Conservation (phyloP, 108 stramenopile genomes). For the Cyclostephanos tholiformis region DNA sequence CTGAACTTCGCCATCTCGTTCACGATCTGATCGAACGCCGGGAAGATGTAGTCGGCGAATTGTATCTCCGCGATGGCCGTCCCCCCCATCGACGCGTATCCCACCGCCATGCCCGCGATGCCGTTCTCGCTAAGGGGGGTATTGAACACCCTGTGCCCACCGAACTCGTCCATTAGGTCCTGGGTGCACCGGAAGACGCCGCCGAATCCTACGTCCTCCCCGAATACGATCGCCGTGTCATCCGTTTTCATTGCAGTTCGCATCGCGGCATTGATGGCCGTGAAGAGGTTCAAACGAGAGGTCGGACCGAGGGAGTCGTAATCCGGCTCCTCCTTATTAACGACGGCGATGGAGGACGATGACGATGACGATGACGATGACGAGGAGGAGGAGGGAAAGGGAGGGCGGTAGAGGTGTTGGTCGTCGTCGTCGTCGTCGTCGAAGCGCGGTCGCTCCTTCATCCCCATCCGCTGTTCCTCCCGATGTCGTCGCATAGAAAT, state of each 20-base stretch:
- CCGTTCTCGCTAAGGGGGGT: conserved; percentile 94
- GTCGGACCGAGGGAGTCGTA: conserved; percentile 35
- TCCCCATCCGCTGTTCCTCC: neutral
- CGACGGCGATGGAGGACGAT: neutral
- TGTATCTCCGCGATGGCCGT: conserved; percentile 98
- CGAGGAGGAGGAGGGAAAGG: neutral
- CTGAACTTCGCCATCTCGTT: conserved; percentile 97
- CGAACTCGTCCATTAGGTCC: conserved; percentile 76
- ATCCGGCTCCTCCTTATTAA: conserved; percentile 15
- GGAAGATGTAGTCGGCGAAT: conserved; percentile 94
- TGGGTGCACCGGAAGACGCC: conserved; percentile 97
- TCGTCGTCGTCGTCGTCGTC: neutral
- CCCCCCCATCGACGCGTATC: conserved; percentile 93
- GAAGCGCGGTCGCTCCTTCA: neutral
- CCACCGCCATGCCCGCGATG: conserved; percentile 93
- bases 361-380: neutral
- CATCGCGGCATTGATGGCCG: conserved; percentile 82
- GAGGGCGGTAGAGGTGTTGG: neutral
- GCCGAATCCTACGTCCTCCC: conserved; percentile 98
- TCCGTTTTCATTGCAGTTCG: conserved; percentile 73
- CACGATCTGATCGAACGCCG: conserved; percentile 98
- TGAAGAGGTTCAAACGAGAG: conserved; percentile 67
- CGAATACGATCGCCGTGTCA: conserved; percentile 84
- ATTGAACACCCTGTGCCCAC: conserved; percentile 90
- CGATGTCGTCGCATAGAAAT: neutral